Conservation (phyloP, 257 asterid genomes). For the Ajuga chamaepitys region DNA sequence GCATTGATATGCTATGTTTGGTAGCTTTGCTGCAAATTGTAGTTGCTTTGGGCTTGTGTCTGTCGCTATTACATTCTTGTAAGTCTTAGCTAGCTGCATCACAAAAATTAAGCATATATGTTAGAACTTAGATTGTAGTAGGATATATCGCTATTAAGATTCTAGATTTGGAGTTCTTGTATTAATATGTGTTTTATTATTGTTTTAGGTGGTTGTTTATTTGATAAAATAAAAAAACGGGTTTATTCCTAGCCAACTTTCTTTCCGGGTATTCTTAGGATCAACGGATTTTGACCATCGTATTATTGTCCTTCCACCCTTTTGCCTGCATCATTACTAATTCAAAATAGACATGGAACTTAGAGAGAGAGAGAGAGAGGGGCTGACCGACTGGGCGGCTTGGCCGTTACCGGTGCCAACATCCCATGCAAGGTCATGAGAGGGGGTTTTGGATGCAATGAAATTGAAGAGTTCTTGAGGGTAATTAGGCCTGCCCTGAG, state of each 20-base stretch:
- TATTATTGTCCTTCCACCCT: too few relatives aligned
- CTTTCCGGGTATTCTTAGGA: too few relatives aligned
- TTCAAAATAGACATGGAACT: too few relatives aligned
- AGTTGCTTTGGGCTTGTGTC: conserved; percentile 70
- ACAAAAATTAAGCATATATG: not conserved
- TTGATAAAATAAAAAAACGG: too few relatives aligned
- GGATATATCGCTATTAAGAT: too few relatives aligned
- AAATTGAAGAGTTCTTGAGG: conserved; percentile 52
- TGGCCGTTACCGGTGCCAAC: conserved; percentile 81
- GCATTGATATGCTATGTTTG: conserved; percentile 50
- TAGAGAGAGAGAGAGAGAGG: not conserved
- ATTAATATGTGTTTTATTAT: too few relatives aligned
- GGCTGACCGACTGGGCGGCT: conserved; percentile 52
- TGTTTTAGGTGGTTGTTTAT: too few relatives aligned
- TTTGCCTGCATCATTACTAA: too few relatives aligned
- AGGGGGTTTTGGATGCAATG: conserved; percentile 51
- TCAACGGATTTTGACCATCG: too few relatives aligned
- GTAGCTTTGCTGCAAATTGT: conserved; percentile 47
- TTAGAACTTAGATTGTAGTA: too few relatives aligned
- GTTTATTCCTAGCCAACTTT: too few relatives aligned
- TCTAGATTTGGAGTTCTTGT: too few relatives aligned
- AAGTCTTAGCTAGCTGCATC: conserved; percentile 47
- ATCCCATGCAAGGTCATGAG: conserved; percentile 61
- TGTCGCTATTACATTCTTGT: conserved; percentile 56
- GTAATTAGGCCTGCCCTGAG: conserved; percentile 42